Conservation (phyloP, 2,329 filamentous ascomycete species). For the Ilyonectria sp. region DNA sequence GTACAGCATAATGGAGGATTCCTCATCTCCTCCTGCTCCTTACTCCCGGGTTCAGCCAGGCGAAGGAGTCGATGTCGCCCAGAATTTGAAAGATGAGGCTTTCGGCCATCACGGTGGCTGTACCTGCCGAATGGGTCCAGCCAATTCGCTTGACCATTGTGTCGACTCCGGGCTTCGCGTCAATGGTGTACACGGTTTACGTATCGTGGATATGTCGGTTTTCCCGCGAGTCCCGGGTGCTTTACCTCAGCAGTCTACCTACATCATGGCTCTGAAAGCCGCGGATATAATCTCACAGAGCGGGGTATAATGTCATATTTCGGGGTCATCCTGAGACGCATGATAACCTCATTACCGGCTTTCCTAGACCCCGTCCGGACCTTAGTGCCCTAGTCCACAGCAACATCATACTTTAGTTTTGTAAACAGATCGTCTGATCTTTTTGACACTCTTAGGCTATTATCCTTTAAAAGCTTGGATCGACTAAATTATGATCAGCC, state of each 20-base stretch:
- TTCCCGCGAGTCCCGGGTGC: conserved; percentile 57
- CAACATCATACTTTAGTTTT: too few relatives aligned
- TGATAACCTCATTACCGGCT: too few relatives aligned
- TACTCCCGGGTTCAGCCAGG: conserved; percentile 44
- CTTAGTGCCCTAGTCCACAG: too few relatives aligned
- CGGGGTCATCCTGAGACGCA: too few relatives aligned
- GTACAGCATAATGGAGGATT: conserved; percentile 38
- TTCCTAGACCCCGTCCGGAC: too few relatives aligned
- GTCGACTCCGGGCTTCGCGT: conserved; percentile 71
- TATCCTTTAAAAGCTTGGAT: too few relatives aligned
- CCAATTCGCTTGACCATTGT: conserved; percentile 66
- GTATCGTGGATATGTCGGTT: conserved; percentile 73
- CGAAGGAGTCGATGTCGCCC: conserved; percentile 61
- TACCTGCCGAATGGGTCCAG: conserved; percentile 69
- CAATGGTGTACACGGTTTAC: conserved; percentile 65
- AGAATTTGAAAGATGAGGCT: conserved; percentile 64
- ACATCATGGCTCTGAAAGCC: too few relatives aligned
- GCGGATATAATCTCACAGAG: too few relatives aligned
- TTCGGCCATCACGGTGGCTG: conserved; percentile 73
- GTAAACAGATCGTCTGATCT: too few relatives aligned
- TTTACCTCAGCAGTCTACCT: conserved; percentile 20
- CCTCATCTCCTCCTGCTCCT: conserved; percentile 48
- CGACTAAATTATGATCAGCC: too few relatives aligned
- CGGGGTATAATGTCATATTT: too few relatives aligned
- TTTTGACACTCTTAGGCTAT: too few relatives aligned